Conservation (phyloP, 305 asterid genomes). For the Caryopteris hybrid region DNA sequence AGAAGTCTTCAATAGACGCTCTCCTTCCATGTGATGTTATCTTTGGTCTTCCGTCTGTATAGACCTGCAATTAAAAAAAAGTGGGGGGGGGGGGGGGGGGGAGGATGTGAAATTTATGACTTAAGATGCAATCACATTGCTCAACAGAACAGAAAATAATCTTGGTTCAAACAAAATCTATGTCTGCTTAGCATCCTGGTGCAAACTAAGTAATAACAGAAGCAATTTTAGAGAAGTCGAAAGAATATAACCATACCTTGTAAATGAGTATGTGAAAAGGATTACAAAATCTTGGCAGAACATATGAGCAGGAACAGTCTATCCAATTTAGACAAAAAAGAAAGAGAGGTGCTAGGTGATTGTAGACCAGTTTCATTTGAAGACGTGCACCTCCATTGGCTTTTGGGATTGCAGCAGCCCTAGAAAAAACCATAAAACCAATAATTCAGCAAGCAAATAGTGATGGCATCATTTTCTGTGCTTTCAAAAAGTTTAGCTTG, state of each 20-base stretch:
- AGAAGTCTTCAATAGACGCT: slow-evolving; percentile 68
- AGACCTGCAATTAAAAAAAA: slow-evolving; percentile 41
- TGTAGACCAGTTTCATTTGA: slow-evolving; percentile 81
- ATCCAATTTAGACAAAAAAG: slow-evolving; percentile 70
- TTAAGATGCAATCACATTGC: background rate
- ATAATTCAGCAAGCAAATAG: background rate
- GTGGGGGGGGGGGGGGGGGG: too few relatives aligned
- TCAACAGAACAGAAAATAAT: background rate
- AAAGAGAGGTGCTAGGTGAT: slow-evolving; percentile 57
- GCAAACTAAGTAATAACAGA: background rate
- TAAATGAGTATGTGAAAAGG: slow-evolving; percentile 66
- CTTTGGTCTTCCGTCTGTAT: slow-evolving; percentile 65
- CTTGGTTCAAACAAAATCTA: background rate
- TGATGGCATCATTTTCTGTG: background rate
- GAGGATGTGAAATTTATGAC: background rate
- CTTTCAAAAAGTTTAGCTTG: background rate
- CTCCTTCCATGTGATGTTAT: slow-evolving; percentile 60
- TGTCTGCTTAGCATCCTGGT: background rate
- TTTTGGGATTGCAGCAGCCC: slow-evolving; percentile 84
- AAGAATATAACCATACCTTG: slow-evolving; percentile 42
- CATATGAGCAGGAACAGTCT: slow-evolving; percentile 65
- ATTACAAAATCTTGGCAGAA: slow-evolving; percentile 54
- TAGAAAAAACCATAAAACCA: slow-evolving; percentile 26
- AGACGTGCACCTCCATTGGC: slow-evolving; percentile 70
- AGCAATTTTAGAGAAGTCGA: background rate